phyloP scores from a whole-genome alignment of 768 basidiomycete species.

The Jaapia argillacea region DNA sequence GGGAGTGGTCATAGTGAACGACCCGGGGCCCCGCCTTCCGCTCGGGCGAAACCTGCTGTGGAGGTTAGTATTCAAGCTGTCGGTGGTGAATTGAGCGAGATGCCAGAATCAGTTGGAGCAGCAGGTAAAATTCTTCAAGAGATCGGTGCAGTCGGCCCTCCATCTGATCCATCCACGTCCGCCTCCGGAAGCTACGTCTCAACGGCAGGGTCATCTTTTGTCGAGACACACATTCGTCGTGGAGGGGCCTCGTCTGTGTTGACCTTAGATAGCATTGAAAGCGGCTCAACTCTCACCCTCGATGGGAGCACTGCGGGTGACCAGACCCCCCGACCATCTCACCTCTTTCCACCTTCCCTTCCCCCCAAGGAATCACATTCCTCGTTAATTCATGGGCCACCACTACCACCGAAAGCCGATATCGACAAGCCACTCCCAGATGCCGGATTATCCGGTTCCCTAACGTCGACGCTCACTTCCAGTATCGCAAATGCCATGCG shows the following conservation, averaged over 20 bases:
- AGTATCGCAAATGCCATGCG: slow-evolving; percentile 52
- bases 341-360: slow-evolving; percentile 9
- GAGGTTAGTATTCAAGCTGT: slow-evolving; percentile 39
- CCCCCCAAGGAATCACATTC: slow-evolving; percentile 9
- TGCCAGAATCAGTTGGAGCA: slow-evolving; percentile 23
- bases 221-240: slow-evolving; percentile 26
- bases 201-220: slow-evolving; percentile 16
- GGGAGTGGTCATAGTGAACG: slow-evolving; percentile 9
- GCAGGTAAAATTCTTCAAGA: slow-evolving; percentile 38
- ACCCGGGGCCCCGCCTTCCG: slow-evolving; percentile 28
- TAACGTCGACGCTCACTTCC: slow-evolving; percentile 37
- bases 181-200: slow-evolving; percentile 4
- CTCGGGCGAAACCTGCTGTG: slow-evolving; percentile 50
- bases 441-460: slow-evolving; percentile 3
- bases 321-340: neutral
- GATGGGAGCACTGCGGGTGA: no score
- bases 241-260: slow-evolving; percentile 31
- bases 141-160: slow-evolving; percentile 22
- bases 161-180: slow-evolving; percentile 12
- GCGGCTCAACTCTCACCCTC: slow-evolving; percentile 26
- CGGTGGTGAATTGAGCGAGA: slow-evolving; percentile 34
- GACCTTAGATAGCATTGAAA: slow-evolving; percentile 25
- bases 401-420: neutral
- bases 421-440: slow-evolving; percentile 9
- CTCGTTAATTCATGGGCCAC: neutral